These are phyloP conservation scores for Rhodotorula graminis DNA, from an alignment of 768 basidiomycete species.

Conservation along the genomic window DNA sequence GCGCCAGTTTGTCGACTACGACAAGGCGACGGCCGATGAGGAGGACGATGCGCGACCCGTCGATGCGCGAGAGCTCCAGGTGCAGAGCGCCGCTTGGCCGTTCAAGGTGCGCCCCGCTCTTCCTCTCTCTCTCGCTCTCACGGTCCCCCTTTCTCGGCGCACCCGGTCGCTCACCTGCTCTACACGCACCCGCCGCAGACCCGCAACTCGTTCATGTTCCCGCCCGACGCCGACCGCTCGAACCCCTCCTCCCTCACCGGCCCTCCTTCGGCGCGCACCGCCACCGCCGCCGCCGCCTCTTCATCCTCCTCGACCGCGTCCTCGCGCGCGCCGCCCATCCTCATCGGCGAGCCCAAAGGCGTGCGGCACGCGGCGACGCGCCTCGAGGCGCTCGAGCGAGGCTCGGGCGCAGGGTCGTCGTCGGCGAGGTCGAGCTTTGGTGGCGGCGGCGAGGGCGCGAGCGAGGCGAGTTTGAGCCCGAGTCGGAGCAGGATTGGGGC, in stretches of 20 bases:
- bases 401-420: not conserved
- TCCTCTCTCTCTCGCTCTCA: conserved; percentile 61
- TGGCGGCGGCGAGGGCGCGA: conserved; percentile 13
- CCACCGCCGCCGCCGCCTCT: too few species aligned
- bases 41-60: conserved; percentile 12
- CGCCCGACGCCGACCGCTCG: conserved; percentile 82
- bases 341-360: conserved; percentile 53
- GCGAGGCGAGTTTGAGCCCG: conserved; percentile 56
- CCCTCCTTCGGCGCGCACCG: conserved; percentile 30
- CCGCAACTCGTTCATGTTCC: conserved; percentile 91
- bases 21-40: conserved; percentile 36
- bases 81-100: conserved; percentile 37
- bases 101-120: conserved; percentile 54
- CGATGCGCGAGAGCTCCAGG: conserved; percentile 20
- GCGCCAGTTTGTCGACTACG: conserved; percentile 42
- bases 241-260: conserved; percentile 54
- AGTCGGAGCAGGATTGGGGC: conserved; percentile 84
- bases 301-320: conserved; percentile 3
- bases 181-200: conserved; percentile 53
- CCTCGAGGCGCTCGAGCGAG: conserved; percentile 56
- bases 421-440: not conserved
- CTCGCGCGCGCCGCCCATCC: conserved; percentile 36
- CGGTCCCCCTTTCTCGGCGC: not conserved
- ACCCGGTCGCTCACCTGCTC: not conserved
- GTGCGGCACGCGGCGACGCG: conserved; percentile 80